Evolutionary conservation across 768 basidiomycete species (phyloP).

Genomic region (Filobasidium wieringae): DNA sequence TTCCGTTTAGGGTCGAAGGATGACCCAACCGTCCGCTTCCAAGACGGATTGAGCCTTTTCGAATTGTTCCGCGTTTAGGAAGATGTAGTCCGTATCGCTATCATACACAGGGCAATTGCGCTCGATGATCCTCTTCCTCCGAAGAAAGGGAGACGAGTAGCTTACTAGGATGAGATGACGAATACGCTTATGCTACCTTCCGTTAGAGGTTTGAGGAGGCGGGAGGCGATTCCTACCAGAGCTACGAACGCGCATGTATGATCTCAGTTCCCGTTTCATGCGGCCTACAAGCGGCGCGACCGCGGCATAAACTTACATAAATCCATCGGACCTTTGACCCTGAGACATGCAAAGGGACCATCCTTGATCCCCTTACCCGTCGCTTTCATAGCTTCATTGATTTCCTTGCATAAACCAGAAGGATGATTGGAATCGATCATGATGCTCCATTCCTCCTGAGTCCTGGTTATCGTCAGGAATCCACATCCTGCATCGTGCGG

Average conservation of each 20-base stretch:
- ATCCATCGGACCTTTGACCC: slow-evolving; percentile 11
- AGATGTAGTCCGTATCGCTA: slow-evolving; percentile 14
- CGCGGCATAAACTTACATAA: slow-evolving; percentile 1
- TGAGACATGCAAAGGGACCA: slow-evolving; percentile 10
- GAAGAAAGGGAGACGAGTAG: neutral
- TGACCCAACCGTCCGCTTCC: slow-evolving; percentile 8
- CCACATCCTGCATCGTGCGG: neutral
- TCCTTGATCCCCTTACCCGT: neutral
- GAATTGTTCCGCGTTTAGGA: slow-evolving; percentile 7
- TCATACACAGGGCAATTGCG: neutral
- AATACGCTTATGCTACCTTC: slow-evolving; percentile 6
- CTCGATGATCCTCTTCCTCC: neutral
- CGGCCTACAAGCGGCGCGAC: neutral
- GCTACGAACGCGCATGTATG: neutral
- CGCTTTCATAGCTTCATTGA: neutral
- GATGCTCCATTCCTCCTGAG: neutral
- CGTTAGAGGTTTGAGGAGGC: slow-evolving; percentile 5
- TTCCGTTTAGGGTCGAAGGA: neutral
- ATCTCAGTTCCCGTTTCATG: too few species aligned
- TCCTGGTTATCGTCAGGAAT: slow-evolving; percentile 3
- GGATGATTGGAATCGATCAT: neutral
- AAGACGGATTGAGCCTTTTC: neutral
- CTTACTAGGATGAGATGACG: slow-evolving; percentile 10
- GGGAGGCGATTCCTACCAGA: slow-evolving; percentile 9
- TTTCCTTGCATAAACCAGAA: neutral